Percentiles rank a stretch among this genome's conserved stretches.
These are phyloP conservation scores for Erysimum cheiri DNA, from an alignment of 441 rosid genomes.

Conservation along the genomic window DNA sequence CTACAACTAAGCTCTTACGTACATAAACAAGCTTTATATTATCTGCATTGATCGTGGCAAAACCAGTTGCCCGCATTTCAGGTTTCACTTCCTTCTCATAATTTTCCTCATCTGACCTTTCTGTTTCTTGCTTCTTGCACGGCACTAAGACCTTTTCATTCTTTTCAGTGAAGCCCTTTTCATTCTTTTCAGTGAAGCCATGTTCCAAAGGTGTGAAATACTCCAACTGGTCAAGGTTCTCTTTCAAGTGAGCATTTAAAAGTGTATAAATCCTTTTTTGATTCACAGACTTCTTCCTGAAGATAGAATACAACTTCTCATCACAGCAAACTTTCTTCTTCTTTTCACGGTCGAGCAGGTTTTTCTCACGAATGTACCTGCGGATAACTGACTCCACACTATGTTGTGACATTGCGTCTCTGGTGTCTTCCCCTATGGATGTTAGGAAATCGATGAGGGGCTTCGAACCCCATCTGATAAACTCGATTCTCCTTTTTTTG, in stretches of 20 bases:
- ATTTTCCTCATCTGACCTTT: slow-evolving; percentile 8
- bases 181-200: slow-evolving; percentile 35
- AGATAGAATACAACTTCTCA: slow-evolving; percentile 45
- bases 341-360: slow-evolving; percentile 33
- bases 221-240: slow-evolving; percentile 37
- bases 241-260: slow-evolving; percentile 36
- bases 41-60: slow-evolving; percentile 36
- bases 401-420: slow-evolving; percentile 34
- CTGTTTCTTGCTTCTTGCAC: slow-evolving; percentile 42
- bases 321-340: slow-evolving; percentile 46
- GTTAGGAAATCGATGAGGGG: slow-evolving; percentile 46
- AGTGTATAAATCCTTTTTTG: slow-evolving; percentile 34
- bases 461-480: slow-evolving; percentile 43
- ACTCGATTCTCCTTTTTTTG: slow-evolving; percentile 30
- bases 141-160: slow-evolving; percentile 15
- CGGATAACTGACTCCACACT: slow-evolving; percentile 41
- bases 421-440: slow-evolving; percentile 43
- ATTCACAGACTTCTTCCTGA: slow-evolving; percentile 40
- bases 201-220: slow-evolving; percentile 12
- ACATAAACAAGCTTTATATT: slow-evolving; percentile 43
- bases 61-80: slow-evolving; percentile 37
- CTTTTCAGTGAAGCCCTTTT: slow-evolving; percentile 31
- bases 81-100: slow-evolving; percentile 29
- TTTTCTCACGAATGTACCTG: slow-evolving; percentile 34
- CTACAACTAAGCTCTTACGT: slow-evolving; percentile 39